Evolutionary conservation across 495 filamentous ascomycete genomes (phyloP).

Genomic region (Clohesyomyces aquaticus): DNA sequence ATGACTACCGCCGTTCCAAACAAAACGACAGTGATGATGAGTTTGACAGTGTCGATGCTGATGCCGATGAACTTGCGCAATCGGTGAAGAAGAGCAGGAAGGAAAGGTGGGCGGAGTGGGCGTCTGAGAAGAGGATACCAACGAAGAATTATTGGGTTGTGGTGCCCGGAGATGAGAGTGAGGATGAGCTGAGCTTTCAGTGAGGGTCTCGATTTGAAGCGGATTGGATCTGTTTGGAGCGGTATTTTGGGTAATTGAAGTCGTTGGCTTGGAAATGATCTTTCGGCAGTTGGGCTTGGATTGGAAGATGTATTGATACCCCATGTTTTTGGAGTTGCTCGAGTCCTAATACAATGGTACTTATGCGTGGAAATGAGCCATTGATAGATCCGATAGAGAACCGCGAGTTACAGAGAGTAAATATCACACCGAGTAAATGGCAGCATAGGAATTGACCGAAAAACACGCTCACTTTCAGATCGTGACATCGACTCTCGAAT

Average conservation of each 20-base stretch:
- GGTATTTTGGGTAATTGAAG: background rate
- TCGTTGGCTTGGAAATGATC: background rate
- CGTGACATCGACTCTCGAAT: no score
- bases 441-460: no score
- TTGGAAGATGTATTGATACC: no score
- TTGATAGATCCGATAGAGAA: no score
- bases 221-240: background rate
- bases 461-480: no score
- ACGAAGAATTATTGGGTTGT: background rate
- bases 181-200: conserved; percentile 31
- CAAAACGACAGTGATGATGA: background rate
- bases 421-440: no score
- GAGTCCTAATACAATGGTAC: no score
- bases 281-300: no score
- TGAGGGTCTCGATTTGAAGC: background rate
- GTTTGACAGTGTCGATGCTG: no score
- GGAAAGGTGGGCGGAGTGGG: background rate
- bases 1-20: background rate
- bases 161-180: conserved; percentile 13
- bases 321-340: no score
- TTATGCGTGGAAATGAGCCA: no score
- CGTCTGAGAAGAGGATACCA: background rate
- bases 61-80: background rate
- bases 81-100: background rate
- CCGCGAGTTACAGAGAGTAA: no score